Evolutionary conservation across 23 red algal species (phyloP), one percentile per base, ranked within the genome.

Genomic region (Gracilariopsis chorda): DNA sequence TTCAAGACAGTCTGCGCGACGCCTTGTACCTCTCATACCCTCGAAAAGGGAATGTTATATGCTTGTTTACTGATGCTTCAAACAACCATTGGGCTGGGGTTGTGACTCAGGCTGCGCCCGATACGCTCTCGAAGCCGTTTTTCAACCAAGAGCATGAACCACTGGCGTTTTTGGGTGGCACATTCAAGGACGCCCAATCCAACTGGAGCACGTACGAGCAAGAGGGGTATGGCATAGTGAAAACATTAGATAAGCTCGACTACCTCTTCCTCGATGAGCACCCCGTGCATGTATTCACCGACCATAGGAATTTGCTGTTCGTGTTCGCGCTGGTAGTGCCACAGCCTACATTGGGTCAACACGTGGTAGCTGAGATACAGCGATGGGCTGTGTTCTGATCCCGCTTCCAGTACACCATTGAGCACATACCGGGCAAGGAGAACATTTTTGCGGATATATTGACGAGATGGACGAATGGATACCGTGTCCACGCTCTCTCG

Each of bases 371-470:
- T 1, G 82, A 82, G 48, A 59, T 91, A 20, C 55, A 52, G 14
- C 53, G 72, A 29, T 91, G 87, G 75, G 87, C 87, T 47, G 32
- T 82, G 10, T 82, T 80, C 27, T 47, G 80, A 32, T 74, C 59
- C 0, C 5, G 21, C 5, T 91, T 91, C 35, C 34, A 76, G 28
- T 91, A 68, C 49, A 28, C n/a, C 14, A 91, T 91, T 24, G 57
- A 91, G 20, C 72, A 72, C 59, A 82, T 70, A 17, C 45, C 74
- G 42, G 87, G 87, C 10, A 21, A 81, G 9, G 27, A 52, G 37
- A 82, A 91, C 35, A 23, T 82, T 17, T 76, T 69, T 25, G 75
- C 72, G 12, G 75, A 91, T 57, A 91, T 91, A 12, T 34, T 91
- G 47, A 82, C 73, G 1, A 39, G 75, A 33, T 91, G 71, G 72